phyloP scores from a whole-genome alignment of 345 rosid genomes.

The Eucalyptus cloeziana region DNA sequence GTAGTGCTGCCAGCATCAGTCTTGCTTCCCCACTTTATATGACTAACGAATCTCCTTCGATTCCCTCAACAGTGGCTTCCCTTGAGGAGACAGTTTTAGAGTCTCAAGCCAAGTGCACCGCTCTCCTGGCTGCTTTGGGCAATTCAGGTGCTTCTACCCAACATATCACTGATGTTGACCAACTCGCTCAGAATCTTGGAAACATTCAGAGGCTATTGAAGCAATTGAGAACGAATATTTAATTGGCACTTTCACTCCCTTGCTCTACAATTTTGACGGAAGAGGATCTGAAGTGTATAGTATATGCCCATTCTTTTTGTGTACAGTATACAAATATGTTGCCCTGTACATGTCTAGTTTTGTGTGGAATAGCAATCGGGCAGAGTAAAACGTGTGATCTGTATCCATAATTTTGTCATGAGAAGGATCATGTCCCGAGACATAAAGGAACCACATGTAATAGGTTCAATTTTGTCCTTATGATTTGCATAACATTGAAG shows the following conservation, averaged over 20 bases:
- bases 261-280: slow-evolving; percentile 8
- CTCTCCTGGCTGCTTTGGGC: slow-evolving; percentile 23
- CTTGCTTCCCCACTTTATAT: slow-evolving; percentile 15
- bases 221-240: slow-evolving; percentile 55
- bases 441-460: background rate
- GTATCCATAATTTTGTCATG: background rate
- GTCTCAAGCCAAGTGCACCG: slow-evolving; percentile 53
- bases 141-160: slow-evolving; percentile 22
- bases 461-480: background rate
- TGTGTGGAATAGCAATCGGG: background rate
- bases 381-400: background rate
- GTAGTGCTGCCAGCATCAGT: slow-evolving; percentile 21
- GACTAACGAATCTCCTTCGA: slow-evolving; percentile 4
- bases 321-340: slow-evolving; percentile 5
- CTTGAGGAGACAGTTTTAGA: slow-evolving; percentile 65
- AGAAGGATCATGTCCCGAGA: background rate
- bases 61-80: slow-evolving; percentile 42
- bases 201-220: slow-evolving; percentile 46
- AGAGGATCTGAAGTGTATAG: background rate
- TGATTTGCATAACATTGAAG: background rate
- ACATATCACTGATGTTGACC: slow-evolving; percentile 23
- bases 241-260: background rate
- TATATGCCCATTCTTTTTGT: slow-evolving; percentile 16
- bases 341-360: background rate
- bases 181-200: slow-evolving; percentile 58